These are phyloP conservation scores for Tuber umbilicatum DNA, from an alignment of 495 filamentous ascomycete species.

Conservation along the genomic window DNA sequence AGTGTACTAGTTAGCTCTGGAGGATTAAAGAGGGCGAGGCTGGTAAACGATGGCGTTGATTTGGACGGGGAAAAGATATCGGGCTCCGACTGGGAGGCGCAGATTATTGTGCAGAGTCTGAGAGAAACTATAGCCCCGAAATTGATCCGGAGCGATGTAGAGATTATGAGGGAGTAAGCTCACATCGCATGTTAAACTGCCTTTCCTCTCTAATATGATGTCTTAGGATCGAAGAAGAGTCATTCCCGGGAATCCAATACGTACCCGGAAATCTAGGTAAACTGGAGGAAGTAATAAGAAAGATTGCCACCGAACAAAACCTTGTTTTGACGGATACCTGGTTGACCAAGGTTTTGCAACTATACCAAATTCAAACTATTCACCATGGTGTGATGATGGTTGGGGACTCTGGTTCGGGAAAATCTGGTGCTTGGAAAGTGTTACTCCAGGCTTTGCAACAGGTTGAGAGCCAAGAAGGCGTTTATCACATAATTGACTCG, in stretches of 20 bases:
- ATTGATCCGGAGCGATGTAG: slow-evolving; percentile 82
- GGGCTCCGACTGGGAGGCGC: slow-evolving; percentile 59
- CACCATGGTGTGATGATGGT: slow-evolving; percentile 99
- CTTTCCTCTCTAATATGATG: background rate
- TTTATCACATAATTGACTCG: slow-evolving; percentile 95
- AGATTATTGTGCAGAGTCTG: slow-evolving; percentile 97
- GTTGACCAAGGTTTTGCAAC: slow-evolving; percentile 92
- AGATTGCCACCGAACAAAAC: slow-evolving; percentile 72
- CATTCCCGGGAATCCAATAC: slow-evolving; percentile 90
- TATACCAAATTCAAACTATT: slow-evolving; percentile 94
- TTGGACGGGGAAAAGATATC: slow-evolving; percentile 52
- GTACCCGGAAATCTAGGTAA: slow-evolving; percentile 75
- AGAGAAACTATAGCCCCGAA: slow-evolving; percentile 98
- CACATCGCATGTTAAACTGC: background rate
- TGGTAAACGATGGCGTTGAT: slow-evolving; percentile 49
- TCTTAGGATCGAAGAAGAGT: slow-evolving; percentile 62
- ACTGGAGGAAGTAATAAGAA: slow-evolving; percentile 72
- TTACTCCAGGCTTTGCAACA: slow-evolving; percentile 88
- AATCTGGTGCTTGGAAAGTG: slow-evolving; percentile 89
- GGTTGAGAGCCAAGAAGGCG: slow-evolving; percentile 83
- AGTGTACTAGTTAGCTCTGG: slow-evolving; percentile 97
- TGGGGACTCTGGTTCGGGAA: slow-evolving; percentile 87
- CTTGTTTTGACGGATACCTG: slow-evolving; percentile 84
- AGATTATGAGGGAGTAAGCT: slow-evolving; percentile 60
- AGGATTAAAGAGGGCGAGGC: slow-evolving; percentile 79